These are phyloP conservation scores for Glycyrrhiza uralensis DNA, from an alignment of 306 rosid genomes.

Conservation along the genomic window DNA sequence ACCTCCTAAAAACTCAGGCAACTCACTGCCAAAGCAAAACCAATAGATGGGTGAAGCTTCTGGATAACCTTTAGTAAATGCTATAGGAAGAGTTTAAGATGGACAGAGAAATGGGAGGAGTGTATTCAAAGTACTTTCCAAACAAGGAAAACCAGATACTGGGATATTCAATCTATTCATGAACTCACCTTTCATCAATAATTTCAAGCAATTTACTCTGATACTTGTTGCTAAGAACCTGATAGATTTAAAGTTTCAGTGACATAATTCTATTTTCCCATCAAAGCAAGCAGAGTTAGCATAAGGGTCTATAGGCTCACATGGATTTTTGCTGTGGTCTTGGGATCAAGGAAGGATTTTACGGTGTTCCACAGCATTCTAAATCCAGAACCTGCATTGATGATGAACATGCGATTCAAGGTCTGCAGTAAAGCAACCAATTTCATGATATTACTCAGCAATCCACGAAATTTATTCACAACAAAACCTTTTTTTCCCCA, in stretches of 20 bases:
- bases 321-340: conserved; percentile 83
- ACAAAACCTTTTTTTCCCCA: neutral
- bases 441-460: conserved; percentile 29
- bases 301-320: conserved; percentile 39
- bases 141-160: neutral
- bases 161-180: neutral
- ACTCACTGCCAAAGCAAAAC: conserved; percentile 57
- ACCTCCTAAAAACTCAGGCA: conserved; percentile 91
- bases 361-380: conserved; percentile 93
- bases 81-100: neutral
- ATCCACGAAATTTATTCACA: conserved; percentile 1
- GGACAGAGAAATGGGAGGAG: neutral
- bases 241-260: conserved; percentile 30
- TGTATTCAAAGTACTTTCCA: neutral
- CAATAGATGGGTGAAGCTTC: neutral
- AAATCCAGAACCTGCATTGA: conserved; percentile 97
- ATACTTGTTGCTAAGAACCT: conserved; percentile 92
- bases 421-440: conserved; percentile 61
- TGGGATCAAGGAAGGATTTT: conserved; percentile 89
- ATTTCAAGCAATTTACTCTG: conserved; percentile 83
- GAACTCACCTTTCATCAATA: conserved; percentile 77
- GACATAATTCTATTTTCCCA: conserved; percentile 9
- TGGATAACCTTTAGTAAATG: neutral
- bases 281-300: conserved; percentile 23
- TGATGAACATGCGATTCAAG: conserved; percentile 95